phyloP scores from a whole-genome alignment of 1,284 basidiomycete species.

The Stereum hirsutum region DNA sequence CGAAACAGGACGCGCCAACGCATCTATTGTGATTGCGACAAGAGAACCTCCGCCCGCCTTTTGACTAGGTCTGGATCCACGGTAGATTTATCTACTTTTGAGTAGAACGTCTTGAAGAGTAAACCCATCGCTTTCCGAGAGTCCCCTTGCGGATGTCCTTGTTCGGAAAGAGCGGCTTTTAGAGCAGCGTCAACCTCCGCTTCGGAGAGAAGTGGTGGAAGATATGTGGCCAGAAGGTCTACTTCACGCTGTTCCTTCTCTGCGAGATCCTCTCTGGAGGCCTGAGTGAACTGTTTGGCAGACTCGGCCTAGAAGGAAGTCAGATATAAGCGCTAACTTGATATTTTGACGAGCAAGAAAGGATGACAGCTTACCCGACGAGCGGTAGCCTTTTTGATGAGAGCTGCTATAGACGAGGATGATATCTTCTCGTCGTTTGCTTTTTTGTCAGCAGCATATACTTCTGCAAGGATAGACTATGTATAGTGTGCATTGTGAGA shows the following conservation, averaged over 20 bases:
- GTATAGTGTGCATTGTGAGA: not conserved
- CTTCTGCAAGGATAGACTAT: conserved; percentile 59
- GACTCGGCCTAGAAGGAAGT: conserved; percentile 50
- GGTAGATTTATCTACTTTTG: conserved; percentile 43
- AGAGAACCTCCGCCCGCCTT: conserved; percentile 32
- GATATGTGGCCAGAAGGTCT: conserved; percentile 39
- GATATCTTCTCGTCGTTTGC: conserved; percentile 28
- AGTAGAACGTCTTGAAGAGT: conserved; percentile 56
- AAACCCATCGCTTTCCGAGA: conserved; percentile 32
- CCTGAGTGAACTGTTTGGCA: conserved; percentile 42
- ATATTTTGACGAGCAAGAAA: not conserved
- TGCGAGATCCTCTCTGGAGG: conserved; percentile 56
- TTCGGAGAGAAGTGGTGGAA: conserved; percentile 50
- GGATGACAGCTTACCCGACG: conserved; percentile 41
- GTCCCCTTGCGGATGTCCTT: conserved; percentile 12
- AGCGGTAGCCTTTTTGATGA: conserved; percentile 48
- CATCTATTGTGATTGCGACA: conserved; percentile 21
- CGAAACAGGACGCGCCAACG: too few relatives aligned
- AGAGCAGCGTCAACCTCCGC: conserved; percentile 45
- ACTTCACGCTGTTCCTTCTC: conserved; percentile 52
- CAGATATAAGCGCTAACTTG: too few relatives aligned
- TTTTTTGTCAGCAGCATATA: conserved; percentile 58
- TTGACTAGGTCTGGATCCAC: conserved; percentile 53
- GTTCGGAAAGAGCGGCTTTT: conserved; percentile 26
- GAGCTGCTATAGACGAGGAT: conserved; percentile 33